A percentile compares a stretch with the other conserved stretches of the same genome.
Conservation (phyloP, 2,329 filamentous ascomycete species). For the Cordyceps cicadae region DNA sequence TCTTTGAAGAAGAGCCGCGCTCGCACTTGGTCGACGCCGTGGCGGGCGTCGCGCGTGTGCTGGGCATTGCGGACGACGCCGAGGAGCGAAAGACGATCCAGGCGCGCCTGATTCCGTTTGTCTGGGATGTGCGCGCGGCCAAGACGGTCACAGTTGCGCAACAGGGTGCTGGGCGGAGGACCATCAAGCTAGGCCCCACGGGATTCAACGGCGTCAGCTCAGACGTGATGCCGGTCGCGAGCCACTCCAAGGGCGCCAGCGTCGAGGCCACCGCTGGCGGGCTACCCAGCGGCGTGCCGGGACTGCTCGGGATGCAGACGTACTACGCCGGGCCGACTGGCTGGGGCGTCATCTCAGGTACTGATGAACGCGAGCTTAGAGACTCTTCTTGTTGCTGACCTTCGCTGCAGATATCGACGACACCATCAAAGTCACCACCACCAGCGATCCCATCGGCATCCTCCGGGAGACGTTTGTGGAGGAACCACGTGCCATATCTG, state of each 20-base stretch:
- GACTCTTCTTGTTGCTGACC: constrained; percentile 13
- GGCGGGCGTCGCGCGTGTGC: constrained; percentile 57
- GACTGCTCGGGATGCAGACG: constrained; percentile 57
- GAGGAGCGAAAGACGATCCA: constrained; percentile 53
- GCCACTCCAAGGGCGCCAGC: constrained; percentile 35
- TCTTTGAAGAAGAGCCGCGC: constrained; percentile 66
- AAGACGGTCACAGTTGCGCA: constrained; percentile 60
- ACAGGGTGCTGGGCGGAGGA: constrained; percentile 24
- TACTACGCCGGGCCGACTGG: constrained; percentile 68
- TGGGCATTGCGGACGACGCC: constrained; percentile 57
- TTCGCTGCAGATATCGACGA: constrained; percentile 69
- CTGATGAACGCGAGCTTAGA: neutral
- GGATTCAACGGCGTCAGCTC: constrained; percentile 64
- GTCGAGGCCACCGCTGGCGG: constrained; percentile 38
- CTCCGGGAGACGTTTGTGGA: constrained; percentile 77
- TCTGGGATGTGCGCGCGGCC: constrained; percentile 66
- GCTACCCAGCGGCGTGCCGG: constrained; percentile 44
- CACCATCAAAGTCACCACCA: constrained; percentile 81
- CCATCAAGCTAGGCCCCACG: constrained; percentile 57
- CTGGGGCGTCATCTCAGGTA: constrained; percentile 74
- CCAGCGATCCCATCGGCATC: constrained; percentile 71
- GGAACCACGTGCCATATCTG: constrained; percentile 58
- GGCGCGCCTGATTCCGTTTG: constrained; percentile 64
- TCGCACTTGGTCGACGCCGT: constrained; percentile 60
- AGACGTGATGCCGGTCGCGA: constrained; percentile 48